A percentile compares a stretch with the other conserved stretches of the same genome.
phyloP scores from a whole-genome alignment of 805 yeast genomes.

The Myxozyma neglecta region DNA sequence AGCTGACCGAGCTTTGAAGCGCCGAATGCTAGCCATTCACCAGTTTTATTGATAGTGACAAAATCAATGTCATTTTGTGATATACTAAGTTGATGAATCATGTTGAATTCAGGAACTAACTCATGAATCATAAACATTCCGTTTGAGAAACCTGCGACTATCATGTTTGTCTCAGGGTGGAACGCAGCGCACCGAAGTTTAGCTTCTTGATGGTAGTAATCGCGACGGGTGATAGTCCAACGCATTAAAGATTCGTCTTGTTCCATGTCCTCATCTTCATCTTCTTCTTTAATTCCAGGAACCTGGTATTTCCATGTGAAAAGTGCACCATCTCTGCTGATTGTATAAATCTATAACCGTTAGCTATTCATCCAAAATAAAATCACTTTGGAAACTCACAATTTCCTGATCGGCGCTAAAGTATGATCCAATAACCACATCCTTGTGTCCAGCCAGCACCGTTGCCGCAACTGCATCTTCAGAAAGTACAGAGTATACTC shows the following conservation, averaged over 20 bases:
- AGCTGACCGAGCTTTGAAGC: constrained; percentile 88
- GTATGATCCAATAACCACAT: constrained; percentile 81
- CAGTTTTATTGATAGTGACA: constrained; percentile 73
- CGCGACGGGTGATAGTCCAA: constrained; percentile 84
- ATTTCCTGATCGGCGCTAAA: constrained; percentile 85
- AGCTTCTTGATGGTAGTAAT: constrained; percentile 70
- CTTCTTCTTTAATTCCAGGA: constrained; percentile 48
- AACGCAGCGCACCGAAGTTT: constrained; percentile 79
- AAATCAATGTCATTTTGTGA: constrained; percentile 88
- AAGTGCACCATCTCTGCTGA: constrained; percentile 92
- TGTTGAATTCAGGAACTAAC: constrained; percentile 64
- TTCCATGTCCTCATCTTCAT: constrained; percentile 47
- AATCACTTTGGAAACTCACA: constrained; percentile 5
- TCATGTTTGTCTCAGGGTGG: constrained; percentile 65
- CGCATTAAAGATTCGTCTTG: constrained; percentile 41
- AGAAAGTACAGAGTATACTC: constrained; percentile 73
- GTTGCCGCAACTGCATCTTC: constrained; percentile 75
- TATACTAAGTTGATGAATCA: constrained; percentile 85
- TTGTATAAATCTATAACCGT: constrained; percentile 62
- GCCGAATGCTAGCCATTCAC: constrained; percentile 98
- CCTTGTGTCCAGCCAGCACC: constrained; percentile 90
- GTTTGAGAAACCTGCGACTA: constrained; percentile 84
- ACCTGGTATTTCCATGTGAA: constrained; percentile 86
- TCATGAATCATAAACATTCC: constrained; percentile 94
- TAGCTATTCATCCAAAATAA: background rate